Conservation (phyloP, 208 protist genomes). For the Kentomonas sorsogonicus region DNA sequence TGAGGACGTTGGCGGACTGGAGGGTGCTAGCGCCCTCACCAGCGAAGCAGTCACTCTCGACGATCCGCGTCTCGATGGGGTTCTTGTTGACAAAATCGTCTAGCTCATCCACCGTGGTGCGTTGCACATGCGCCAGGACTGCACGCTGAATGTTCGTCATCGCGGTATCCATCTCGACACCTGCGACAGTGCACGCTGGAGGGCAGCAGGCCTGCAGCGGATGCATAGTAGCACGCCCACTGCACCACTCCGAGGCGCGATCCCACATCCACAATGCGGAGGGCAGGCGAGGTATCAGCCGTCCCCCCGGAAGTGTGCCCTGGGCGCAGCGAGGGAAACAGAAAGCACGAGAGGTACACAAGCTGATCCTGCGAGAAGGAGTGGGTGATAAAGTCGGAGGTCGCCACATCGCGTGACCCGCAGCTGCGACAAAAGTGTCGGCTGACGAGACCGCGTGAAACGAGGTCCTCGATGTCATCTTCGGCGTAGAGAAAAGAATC, state of each 20-base stretch:
- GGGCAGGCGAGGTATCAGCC: not conserved
- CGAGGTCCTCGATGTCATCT: slow-evolving; percentile 61
- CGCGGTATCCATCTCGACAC: slow-evolving; percentile 20
- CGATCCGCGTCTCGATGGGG: slow-evolving; percentile 19
- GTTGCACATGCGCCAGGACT: slow-evolving; percentile 16
- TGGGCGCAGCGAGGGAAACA: slow-evolving; percentile 25
- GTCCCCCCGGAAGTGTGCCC: not conserved
- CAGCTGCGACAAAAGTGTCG: slow-evolving; percentile 70
- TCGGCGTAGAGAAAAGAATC: slow-evolving; percentile 76
- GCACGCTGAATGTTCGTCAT: slow-evolving; percentile 24
- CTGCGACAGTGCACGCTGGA: slow-evolving; percentile 33
- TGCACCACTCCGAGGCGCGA: slow-evolving; percentile 73
- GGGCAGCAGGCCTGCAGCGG: slow-evolving; percentile 22
- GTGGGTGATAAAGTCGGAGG: slow-evolving; percentile 77
- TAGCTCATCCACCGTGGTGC: too few species aligned
- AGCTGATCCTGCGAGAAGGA: slow-evolving; percentile 81
- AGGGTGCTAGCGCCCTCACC: slow-evolving; percentile 37
- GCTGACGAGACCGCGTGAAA: slow-evolving; percentile 25
- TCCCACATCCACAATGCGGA: slow-evolving; percentile 64
- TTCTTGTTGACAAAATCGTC: too few species aligned
- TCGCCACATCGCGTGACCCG: slow-evolving; percentile 46
- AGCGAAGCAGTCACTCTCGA: slow-evolving; percentile 63
- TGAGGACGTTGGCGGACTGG: slow-evolving; percentile 39
- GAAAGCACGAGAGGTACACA: slow-evolving; percentile 62
- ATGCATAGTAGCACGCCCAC: slow-evolving; percentile 36